These are phyloP conservation scores for Magnaporthiopsis incrustans DNA, from an alignment of 2,329 filamentous ascomycete genomes.

Conservation along the genomic window DNA sequence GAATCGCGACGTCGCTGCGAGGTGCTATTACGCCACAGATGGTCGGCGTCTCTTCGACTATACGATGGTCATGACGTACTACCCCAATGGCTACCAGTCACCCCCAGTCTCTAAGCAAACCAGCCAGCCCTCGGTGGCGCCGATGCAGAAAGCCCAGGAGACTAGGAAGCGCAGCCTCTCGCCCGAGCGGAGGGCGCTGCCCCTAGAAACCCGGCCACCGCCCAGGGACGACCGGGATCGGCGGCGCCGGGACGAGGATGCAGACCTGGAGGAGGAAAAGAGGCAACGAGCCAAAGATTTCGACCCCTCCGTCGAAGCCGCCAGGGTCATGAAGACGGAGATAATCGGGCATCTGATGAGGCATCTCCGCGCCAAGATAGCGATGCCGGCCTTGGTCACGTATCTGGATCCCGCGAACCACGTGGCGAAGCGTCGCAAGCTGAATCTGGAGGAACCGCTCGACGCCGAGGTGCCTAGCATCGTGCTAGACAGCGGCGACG, in stretches of 20 bases:
- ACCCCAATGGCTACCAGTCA: slow-evolving; percentile 28
- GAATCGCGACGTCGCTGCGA: slow-evolving; percentile 72
- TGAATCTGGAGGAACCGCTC: slow-evolving; percentile 67
- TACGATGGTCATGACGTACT: slow-evolving; percentile 80
- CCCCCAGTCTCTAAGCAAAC: not conserved
- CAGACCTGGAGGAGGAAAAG: slow-evolving; percentile 85
- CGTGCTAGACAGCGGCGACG: slow-evolving; percentile 51
- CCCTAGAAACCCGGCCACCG: slow-evolving; percentile 33
- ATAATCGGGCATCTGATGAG: slow-evolving; percentile 79
- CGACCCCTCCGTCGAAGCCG: slow-evolving; percentile 81
- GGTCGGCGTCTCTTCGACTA: slow-evolving; percentile 87
- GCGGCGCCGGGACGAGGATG: slow-evolving; percentile 62
- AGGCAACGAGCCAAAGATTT: slow-evolving; percentile 77
- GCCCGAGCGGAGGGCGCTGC: slow-evolving; percentile 22
- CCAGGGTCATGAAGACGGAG: slow-evolving; percentile 70
- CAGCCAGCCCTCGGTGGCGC: not conserved
- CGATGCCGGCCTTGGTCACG: slow-evolving; percentile 69
- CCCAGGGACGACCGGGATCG: slow-evolving; percentile 60
- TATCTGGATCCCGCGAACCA: slow-evolving; percentile 80
- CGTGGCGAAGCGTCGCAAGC: slow-evolving; percentile 65
- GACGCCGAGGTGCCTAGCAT: slow-evolving; percentile 43
- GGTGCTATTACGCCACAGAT: slow-evolving; percentile 72
- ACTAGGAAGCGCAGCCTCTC: slow-evolving; percentile 25
- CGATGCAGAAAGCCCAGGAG: not conserved
- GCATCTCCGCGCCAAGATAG: slow-evolving; percentile 82